Conservation (phyloP, 2,329 filamentous ascomycete species). For the Cryphonectria parasitica region DNA sequence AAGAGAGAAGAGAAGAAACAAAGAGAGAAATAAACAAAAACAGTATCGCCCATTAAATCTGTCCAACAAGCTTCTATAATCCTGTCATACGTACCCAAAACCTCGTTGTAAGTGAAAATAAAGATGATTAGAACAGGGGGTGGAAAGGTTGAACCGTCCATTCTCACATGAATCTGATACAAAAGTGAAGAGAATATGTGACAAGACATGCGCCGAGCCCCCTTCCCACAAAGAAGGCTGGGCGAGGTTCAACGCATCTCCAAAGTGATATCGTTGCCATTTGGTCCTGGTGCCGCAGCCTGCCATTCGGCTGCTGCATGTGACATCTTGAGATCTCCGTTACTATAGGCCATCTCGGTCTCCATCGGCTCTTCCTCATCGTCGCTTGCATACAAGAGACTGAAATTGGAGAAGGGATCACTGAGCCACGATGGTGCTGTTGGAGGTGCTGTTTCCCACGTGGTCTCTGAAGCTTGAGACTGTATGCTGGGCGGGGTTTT, state of each 20-base stretch:
- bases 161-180: not conserved
- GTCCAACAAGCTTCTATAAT: not conserved
- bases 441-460: not conserved
- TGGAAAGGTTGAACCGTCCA: no score
- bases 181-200: not conserved
- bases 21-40: no score
- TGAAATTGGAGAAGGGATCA: not conserved
- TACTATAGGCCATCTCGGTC: not conserved
- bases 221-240: not conserved
- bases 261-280: not conserved
- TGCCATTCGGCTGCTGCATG: not conserved
- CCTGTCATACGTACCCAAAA: not conserved
- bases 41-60: no score
- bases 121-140: not conserved
- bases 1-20: no score
- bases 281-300: no score
- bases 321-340: not conserved
- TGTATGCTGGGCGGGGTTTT: not conserved
- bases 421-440: not conserved
- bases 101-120: not conserved
- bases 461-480: not conserved
- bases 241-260: not conserved
- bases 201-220: not conserved
- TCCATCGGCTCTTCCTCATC: not conserved
- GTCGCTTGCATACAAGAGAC: not conserved